phyloP scores from a whole-genome alignment of 306 rosid genomes.

The Cucumis cinereus region DNA sequence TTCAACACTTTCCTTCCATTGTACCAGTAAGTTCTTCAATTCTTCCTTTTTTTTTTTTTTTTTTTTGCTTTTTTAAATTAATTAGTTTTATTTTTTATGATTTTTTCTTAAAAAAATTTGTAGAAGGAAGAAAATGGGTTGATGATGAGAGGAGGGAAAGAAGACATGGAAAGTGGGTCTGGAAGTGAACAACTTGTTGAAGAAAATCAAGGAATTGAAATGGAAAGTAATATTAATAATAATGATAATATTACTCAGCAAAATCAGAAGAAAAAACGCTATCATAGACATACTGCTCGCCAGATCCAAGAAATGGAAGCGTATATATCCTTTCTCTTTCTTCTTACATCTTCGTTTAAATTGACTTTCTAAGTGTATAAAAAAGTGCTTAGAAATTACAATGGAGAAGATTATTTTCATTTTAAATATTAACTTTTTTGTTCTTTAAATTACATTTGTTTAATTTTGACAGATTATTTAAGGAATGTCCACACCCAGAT shows the following conservation, averaged over 20 bases:
- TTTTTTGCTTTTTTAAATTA: neutral
- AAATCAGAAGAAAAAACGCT: conserved; percentile 61
- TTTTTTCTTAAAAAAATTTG: neutral
- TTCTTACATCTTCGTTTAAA: too few species aligned
- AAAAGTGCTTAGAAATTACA: too few species aligned
- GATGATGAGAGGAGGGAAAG: conserved; percentile 49
- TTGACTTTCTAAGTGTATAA: too few species aligned
- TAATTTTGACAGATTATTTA: conserved; percentile 46
- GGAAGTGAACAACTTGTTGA: conserved; percentile 61
- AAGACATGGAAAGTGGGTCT: conserved; percentile 79
- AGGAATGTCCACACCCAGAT: conserved; percentile 97
- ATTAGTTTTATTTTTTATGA: neutral
- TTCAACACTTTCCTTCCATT: conserved; percentile 49
- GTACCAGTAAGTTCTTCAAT: conserved; percentile 17
- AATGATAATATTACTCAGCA: conserved; percentile 7
- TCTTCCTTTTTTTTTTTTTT: neutral
- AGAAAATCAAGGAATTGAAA: conserved; percentile 47
- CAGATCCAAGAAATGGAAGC: conserved; percentile 99
- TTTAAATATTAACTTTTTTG: too few species aligned
- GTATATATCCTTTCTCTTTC: conserved; percentile 11
- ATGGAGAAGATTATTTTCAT: too few species aligned
- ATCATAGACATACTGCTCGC: conserved; percentile 87
- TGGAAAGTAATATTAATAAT: conserved; percentile 14
- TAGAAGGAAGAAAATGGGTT: conserved; percentile 71
- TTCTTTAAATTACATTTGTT: neutral